Evolutionary conservation across 208 protist species (phyloP), one percentile per base, ranked within the genome.

Genomic region (Trypanosoma grayi): DNA sequence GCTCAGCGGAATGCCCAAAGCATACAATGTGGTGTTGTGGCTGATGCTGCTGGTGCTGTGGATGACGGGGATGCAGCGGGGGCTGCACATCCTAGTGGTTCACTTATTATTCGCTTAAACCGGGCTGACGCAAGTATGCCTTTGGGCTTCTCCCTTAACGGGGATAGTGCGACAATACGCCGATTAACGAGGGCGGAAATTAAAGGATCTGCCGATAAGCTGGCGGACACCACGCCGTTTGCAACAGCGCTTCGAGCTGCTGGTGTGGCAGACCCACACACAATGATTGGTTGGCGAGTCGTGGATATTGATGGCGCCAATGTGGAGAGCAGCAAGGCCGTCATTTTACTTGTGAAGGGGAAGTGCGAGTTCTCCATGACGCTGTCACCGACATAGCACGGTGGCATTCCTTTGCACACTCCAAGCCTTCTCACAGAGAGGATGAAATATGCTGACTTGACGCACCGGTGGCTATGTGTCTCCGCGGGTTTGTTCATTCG

Each of bases 71-170:
- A 24, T 13, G 10, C 20, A 11, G 27, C n/a, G n/a, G n/a, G n/a
- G n/a, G n/a, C 25, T 18, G 31, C 30, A 11, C 9, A 8, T 48
- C 11, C 18, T 36, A 11, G 2, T 27, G 36, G 34, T 1, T 25
- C 33, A 31, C 4, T 60, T 4, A 58, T 30, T 22, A 0, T 87
- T 18, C 20, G 36, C 8, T 39, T 87, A 14, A 18, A 33, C n/a
- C 73, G 81, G 24, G 31, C 25, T 8, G 66, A 62, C 8, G 25
- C 37, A 27, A 39, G 4, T 9, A 28, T 46, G 5, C 67, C 74
- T 8, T 61, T 88, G 13, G 81, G 81, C 10, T 81, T 88, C 39
- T 73, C 62, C n/a, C 46, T 88, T 13, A 54, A 84, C 41, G 66
- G 68, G 11, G 22, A 59, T 14, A 48, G 39, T 3, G 33, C 41